These are phyloP conservation scores for Podila horticola DNA, from an alignment of 192 early-diverging fungal genomes.

Conservation along the genomic window DNA sequence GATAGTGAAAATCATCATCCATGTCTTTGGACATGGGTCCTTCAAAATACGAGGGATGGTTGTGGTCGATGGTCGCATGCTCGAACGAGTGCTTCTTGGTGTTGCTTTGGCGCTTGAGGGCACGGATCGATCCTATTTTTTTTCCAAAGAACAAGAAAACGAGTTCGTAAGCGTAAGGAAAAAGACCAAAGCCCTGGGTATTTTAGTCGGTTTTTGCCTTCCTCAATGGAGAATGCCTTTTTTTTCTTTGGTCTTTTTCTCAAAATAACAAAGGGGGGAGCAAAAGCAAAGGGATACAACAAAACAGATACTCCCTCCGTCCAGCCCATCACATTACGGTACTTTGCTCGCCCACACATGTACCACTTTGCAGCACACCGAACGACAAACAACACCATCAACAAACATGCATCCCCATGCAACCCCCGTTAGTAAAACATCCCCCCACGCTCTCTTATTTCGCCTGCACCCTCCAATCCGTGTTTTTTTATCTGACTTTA, in stretches of 20 bases:
- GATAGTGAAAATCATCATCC: slow-evolving; percentile 1
- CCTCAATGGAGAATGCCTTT: not conserved
- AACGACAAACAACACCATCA: too few relatives aligned
- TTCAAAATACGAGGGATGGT: slow-evolving; percentile 8
- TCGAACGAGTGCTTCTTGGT: not conserved
- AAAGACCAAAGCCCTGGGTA: too few relatives aligned
- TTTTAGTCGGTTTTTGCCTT: not conserved
- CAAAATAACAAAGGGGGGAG: not conserved
- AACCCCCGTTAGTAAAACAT: not conserved
- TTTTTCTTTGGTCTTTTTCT: slow-evolving; percentile 7
- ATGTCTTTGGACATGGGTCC: not conserved
- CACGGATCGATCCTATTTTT: too few relatives aligned
- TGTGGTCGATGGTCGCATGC: slow-evolving; percentile 4
- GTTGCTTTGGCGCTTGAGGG: too few relatives aligned
- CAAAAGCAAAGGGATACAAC: not conserved
- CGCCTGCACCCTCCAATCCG: not conserved
- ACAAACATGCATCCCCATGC: too few relatives aligned
- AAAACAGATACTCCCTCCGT: too few relatives aligned
- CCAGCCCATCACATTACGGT: too few relatives aligned
- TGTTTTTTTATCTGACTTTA: not conserved
- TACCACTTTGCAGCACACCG: too few relatives aligned
- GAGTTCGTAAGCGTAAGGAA: too few relatives aligned
- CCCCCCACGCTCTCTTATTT: not conserved
- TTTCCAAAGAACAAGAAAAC: too few relatives aligned
- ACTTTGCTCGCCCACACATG: too few relatives aligned